Percentiles rank a stretch among this genome's conserved stretches.
phyloP scores from a whole-genome alignment of 176 grass and related monocot genomes.

The Musa troglodytarum region DNA sequence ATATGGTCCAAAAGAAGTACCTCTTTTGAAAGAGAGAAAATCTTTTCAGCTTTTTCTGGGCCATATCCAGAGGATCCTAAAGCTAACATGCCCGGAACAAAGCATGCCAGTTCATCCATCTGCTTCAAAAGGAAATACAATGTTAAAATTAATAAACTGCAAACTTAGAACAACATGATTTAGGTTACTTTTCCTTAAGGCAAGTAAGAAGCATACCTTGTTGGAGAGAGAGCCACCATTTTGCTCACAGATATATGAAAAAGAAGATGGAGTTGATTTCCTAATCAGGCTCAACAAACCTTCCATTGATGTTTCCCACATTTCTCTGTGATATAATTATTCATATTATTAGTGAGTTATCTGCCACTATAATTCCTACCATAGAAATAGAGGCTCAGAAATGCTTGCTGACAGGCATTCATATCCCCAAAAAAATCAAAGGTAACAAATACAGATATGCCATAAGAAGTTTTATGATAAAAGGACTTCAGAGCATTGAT shows the following conservation, averaged over 20 bases:
- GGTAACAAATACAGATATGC: background rate
- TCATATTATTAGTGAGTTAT: background rate
- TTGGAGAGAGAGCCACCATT: slow-evolving; percentile 72
- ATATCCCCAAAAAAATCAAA: slow-evolving; percentile 2
- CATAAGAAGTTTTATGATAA: background rate
- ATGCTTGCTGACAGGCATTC: background rate
- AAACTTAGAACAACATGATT: background rate
- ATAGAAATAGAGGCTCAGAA: background rate
- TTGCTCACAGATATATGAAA: slow-evolving; percentile 92
- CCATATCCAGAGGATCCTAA: slow-evolving; percentile 90
- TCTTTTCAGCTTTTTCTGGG: slow-evolving; percentile 66
- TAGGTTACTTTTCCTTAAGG: no score
- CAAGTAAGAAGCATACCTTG: slow-evolving; percentile 45
- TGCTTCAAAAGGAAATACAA: slow-evolving; percentile 31
- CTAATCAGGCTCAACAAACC: slow-evolving; percentile 73
- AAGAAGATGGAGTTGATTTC: slow-evolving; percentile 85
- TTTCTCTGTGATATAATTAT: slow-evolving; percentile 45
- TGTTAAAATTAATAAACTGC: slow-evolving; percentile 17
- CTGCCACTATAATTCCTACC: background rate
- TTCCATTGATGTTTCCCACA: slow-evolving; percentile 99
- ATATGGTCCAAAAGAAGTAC: slow-evolving; percentile 23
- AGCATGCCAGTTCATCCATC: slow-evolving; percentile 99
- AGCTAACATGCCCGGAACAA: slow-evolving; percentile 96
- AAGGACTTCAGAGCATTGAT: background rate
- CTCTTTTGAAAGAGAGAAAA: slow-evolving; percentile 95